These are phyloP conservation scores for Colletotrichum liriopes DNA, from an alignment of 2,329 filamentous ascomycete species.

Conservation along the genomic window DNA sequence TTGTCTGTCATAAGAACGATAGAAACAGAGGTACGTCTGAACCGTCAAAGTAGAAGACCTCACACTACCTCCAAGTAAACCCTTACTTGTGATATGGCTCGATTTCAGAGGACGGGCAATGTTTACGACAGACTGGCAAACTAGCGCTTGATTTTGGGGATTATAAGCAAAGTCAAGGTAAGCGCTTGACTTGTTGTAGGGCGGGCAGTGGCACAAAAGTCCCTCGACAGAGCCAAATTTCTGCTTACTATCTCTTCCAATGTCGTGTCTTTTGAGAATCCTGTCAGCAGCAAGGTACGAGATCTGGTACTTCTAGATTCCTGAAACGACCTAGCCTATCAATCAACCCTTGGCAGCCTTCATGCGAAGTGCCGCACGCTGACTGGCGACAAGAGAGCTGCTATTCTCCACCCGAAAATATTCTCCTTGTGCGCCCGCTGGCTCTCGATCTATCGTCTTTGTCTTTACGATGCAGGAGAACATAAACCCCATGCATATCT, in stretches of 20 bases:
- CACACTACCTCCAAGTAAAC: too few relatives aligned
- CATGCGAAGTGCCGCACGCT: background rate
- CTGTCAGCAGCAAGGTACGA: background rate
- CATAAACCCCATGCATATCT: background rate
- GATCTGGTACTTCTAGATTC: slow-evolving; percentile 4
- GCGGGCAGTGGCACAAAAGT: background rate
- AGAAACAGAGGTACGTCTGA: background rate
- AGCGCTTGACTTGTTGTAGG: background rate
- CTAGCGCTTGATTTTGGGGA: background rate
- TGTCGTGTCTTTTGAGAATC: background rate
- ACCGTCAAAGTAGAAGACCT: background rate
- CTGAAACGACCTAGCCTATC: background rate
- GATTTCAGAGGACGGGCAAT: too few relatives aligned
- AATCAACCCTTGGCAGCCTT: background rate
- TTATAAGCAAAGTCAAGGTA: background rate
- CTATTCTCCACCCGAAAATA: background rate
- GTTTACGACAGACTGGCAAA: too few relatives aligned
- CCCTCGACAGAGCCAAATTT: background rate
- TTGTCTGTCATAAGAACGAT: background rate
- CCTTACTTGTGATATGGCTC: background rate
- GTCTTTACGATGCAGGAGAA: slow-evolving; percentile 11
- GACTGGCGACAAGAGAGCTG: background rate
- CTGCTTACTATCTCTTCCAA: background rate
- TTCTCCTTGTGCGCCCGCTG: background rate
- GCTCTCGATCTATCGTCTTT: slow-evolving; percentile 18